A percentile compares a stretch with the other conserved stretches of the same genome.
These are phyloP conservation scores for Fusarium austroafricanum DNA, from an alignment of 2,329 filamentous ascomycete genomes.

Conservation along the genomic window DNA sequence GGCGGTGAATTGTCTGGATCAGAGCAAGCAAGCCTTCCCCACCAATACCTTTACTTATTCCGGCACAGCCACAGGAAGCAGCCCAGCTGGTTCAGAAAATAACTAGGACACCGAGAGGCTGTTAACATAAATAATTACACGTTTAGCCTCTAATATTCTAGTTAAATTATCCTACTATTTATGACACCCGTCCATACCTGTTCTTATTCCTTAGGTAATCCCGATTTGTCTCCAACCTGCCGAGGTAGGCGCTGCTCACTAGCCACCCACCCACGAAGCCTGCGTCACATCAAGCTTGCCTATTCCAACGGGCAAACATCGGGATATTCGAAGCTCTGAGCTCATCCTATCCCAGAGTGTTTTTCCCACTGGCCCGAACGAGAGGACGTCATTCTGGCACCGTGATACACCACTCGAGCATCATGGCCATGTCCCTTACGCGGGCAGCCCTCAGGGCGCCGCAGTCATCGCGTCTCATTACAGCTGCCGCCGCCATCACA, in stretches of 20 bases:
- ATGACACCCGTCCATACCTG: too few species aligned
- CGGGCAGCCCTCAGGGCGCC: slow-evolving; percentile 47
- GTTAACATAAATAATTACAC: too few species aligned
- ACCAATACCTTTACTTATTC: slow-evolving; percentile 4
- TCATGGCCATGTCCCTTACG: slow-evolving; percentile 48
- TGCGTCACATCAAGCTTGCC: slow-evolving; percentile 19
- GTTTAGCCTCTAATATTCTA: too few species aligned
- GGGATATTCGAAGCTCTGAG: slow-evolving; percentile 30
- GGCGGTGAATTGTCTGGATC: slow-evolving; percentile 25
- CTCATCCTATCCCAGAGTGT: slow-evolving; percentile 18
- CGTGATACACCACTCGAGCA: slow-evolving; percentile 32
- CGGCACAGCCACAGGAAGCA: slow-evolving; percentile 27
- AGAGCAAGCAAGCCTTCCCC: slow-evolving; percentile 20
- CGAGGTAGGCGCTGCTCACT: slow-evolving; percentile 9
- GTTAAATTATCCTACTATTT: too few species aligned
- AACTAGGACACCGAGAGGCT: too few species aligned
- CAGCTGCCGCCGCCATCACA: slow-evolving; percentile 31
- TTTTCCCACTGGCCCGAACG: slow-evolving; percentile 40
- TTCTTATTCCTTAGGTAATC: too few species aligned
- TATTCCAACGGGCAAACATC: slow-evolving; percentile 31
- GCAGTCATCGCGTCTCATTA: slow-evolving; percentile 37
- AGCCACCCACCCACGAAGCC: too few species aligned
- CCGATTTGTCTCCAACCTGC: too few species aligned
- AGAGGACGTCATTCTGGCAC: slow-evolving; percentile 41
- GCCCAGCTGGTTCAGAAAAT: too few species aligned